Conservation (phyloP, 306 rosid genomes). For the Rosa lucieae region DNA sequence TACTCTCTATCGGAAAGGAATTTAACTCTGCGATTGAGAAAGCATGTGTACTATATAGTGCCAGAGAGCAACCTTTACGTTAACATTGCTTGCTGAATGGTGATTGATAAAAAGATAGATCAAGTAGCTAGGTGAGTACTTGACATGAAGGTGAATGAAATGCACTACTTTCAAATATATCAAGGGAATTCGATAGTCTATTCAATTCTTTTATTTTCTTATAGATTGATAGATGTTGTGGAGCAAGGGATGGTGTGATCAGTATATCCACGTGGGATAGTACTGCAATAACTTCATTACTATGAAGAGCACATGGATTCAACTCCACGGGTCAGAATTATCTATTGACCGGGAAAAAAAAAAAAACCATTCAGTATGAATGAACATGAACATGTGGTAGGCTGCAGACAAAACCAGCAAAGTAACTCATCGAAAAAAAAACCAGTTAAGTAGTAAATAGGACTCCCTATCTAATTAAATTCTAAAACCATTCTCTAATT, state of each 20-base stretch:
- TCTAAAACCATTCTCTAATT: not conserved
- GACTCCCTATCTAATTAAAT: not conserved
- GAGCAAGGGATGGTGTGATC: not conserved
- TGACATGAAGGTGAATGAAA: not conserved
- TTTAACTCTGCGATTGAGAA: too few relatives aligned
- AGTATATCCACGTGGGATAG: not conserved
- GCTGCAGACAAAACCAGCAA: not conserved
- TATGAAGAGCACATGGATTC: slow-evolving; percentile 8
- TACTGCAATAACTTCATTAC: not conserved
- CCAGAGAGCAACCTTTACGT: not conserved
- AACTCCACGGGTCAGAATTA: not conserved
- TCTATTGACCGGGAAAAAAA: not conserved
- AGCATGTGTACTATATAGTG: too few relatives aligned
- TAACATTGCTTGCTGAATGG: not conserved
- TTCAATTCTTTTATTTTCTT: not conserved
- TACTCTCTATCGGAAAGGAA: too few relatives aligned
- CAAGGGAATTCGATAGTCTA: not conserved
- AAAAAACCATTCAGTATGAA: not conserved
- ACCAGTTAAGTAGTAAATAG: not conserved
- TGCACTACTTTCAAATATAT: not conserved
- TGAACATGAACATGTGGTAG: not conserved
- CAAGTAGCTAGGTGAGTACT: too few relatives aligned
- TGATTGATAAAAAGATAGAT: not conserved
- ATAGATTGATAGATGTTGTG: not conserved
- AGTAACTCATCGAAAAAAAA: not conserved